These are phyloP conservation scores for Debaryomyces subglobosus DNA, from an alignment of 1,139 yeast species.

Conservation along the genomic window DNA sequence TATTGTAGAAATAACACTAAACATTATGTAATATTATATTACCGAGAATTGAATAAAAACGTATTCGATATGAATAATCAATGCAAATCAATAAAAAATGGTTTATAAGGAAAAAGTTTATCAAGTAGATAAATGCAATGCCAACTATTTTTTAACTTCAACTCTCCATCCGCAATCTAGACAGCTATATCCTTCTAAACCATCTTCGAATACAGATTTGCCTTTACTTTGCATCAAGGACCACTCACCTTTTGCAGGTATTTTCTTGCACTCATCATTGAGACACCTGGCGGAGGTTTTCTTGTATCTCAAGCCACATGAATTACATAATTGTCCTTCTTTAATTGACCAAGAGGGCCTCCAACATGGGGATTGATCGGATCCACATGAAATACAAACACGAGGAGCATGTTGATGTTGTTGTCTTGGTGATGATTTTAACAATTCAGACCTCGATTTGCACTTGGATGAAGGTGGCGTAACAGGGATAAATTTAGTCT, in stretches of 20 bases:
- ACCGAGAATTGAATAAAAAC: neutral
- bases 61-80: neutral
- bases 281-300: constrained; percentile 92
- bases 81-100: constrained; percentile 2
- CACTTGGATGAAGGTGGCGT: constrained; percentile 46
- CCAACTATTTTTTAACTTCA: constrained; percentile 35
- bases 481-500: constrained; percentile 42
- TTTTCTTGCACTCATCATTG: constrained; percentile 72
- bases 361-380: constrained; percentile 97
- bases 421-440: constrained; percentile 40
- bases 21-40: constrained; percentile 2
- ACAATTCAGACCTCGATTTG: constrained; percentile 32
- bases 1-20: neutral
- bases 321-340: constrained; percentile 92
- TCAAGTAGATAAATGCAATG: neutral
- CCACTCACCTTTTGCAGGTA: constrained; percentile 98
- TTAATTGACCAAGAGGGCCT: constrained; percentile 92
- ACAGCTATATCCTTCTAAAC: constrained; percentile 57
- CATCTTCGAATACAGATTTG: constrained; percentile 44
- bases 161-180: constrained; percentile 65
- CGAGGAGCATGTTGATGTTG: constrained; percentile 40
- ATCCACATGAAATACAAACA: constrained; percentile 87
- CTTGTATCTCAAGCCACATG: constrained; percentile 93
- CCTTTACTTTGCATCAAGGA: constrained; percentile 80
- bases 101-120: neutral